A percentile compares a stretch with the other conserved stretches of the same genome.
phyloP scores from a whole-genome alignment of 148 eudicot species.

The Silene latifolia region DNA sequence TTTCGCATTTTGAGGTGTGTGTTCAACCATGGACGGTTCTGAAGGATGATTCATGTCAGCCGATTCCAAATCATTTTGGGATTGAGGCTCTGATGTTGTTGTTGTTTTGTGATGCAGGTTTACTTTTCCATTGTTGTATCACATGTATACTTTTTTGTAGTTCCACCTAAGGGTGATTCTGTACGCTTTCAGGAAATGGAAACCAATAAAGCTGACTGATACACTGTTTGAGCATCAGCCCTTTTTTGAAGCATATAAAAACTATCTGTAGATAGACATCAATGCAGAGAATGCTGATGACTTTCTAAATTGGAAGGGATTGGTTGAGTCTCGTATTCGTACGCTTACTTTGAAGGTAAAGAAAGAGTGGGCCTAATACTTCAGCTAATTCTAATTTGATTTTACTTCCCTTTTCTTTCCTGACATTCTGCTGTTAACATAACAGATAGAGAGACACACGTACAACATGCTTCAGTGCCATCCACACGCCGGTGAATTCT shows the following conservation, averaged over 20 bases:
- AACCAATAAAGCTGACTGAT: conserved; percentile 51
- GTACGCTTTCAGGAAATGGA: conserved; percentile 63
- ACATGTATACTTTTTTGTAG: neutral
- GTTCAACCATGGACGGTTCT: too few relatives aligned
- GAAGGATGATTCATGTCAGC: too few relatives aligned
- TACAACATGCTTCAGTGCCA: conserved; percentile 84
- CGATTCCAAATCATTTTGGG: too few relatives aligned
- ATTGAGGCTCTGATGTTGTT: too few relatives aligned
- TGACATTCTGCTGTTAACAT: conserved; percentile 19
- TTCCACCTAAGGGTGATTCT: neutral
- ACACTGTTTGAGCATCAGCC: conserved; percentile 70
- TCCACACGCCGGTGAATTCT: conserved; percentile 82
- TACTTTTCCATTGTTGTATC: neutral
- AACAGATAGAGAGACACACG: conserved; percentile 86
- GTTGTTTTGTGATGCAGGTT: neutral
- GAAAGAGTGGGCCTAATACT: neutral
- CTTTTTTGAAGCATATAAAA: conserved; percentile 79
- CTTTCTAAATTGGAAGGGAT: conserved; percentile 80
- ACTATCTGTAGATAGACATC: conserved; percentile 80
- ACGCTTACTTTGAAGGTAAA: conserved; percentile 77
- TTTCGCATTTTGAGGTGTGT: too few relatives aligned
- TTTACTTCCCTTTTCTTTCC: neutral
- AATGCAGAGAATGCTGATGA: conserved; percentile 74
- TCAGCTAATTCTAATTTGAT: neutral
- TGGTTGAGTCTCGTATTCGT: conserved; percentile 92